phyloP scores from a whole-genome alignment of 2,329 filamentous ascomycete genomes.

The Fusarium liriodendri region DNA sequence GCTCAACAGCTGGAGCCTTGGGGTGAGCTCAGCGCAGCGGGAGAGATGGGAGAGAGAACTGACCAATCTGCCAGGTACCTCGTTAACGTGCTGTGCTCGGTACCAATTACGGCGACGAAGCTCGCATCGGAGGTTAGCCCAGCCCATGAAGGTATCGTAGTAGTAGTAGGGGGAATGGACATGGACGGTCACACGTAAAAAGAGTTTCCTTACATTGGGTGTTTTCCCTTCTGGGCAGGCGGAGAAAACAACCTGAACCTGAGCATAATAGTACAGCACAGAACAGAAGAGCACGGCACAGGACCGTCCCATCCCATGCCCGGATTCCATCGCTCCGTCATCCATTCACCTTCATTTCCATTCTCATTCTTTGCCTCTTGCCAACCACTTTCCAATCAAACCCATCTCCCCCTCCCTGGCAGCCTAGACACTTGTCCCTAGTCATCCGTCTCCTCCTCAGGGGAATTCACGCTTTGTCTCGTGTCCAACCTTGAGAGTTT shows the following conservation, averaged over 20 bases:
- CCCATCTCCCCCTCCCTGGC: background rate
- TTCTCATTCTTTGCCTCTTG: slow-evolving; percentile 2
- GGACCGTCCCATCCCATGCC: background rate
- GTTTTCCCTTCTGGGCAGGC: slow-evolving; percentile 19
- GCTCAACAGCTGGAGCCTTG: background rate
- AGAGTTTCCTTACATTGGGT: slow-evolving; percentile 9
- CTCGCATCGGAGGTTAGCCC: background rate
- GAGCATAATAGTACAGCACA: background rate
- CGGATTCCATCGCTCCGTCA: slow-evolving; percentile 16
- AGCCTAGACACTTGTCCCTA: background rate
- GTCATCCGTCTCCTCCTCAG: background rate
- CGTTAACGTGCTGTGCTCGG: background rate
- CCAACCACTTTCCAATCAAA: background rate
- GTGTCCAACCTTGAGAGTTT: background rate
- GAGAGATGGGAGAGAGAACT: background rate
- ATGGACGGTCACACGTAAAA: slow-evolving; percentile 7
- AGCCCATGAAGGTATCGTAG: background rate
- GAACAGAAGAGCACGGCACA: background rate
- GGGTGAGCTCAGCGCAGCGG: background rate
- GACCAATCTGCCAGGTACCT: slow-evolving; percentile 1
- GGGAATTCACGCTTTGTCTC: background rate
- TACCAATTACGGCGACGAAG: background rate
- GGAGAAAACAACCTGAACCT: background rate
- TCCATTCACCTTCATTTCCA: slow-evolving; percentile 9
- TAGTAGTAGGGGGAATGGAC: background rate